Conservation (phyloP, 345 rosid species). For the Orychophragmus violaceus region DNA sequence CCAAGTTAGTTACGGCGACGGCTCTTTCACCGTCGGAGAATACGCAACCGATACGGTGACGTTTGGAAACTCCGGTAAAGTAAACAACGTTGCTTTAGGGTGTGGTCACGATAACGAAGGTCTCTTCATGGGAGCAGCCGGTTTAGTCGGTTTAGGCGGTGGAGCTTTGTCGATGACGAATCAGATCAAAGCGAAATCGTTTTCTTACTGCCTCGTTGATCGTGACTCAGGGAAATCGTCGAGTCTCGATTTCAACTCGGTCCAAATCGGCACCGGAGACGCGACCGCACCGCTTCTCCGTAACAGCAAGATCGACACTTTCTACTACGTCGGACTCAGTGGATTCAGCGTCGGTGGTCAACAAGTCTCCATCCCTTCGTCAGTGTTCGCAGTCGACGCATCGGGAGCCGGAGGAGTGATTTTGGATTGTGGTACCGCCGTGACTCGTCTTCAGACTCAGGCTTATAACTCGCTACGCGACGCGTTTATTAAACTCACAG, state of each 20-base stretch:
- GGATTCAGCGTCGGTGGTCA: slow-evolving; percentile 90
- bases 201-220: slow-evolving; percentile 84
- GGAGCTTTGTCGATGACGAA: slow-evolving; percentile 69
- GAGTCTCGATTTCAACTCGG: slow-evolving; percentile 78
- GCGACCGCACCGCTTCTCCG: slow-evolving; percentile 55
- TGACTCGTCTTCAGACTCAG: slow-evolving; percentile 70
- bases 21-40: slow-evolving; percentile 76
- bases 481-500: slow-evolving; percentile 44
- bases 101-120: slow-evolving; percentile 94
- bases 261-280: slow-evolving; percentile 28
- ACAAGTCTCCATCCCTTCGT: slow-evolving; percentile 46
- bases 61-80: slow-evolving; percentile 46
- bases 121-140: slow-evolving; percentile 72
- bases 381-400: slow-evolving; percentile 53
- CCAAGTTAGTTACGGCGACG: slow-evolving; percentile 89
- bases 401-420: slow-evolving; percentile 80
- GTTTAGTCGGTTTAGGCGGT: slow-evolving; percentile 88
- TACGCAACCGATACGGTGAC: slow-evolving; percentile 69
- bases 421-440: slow-evolving; percentile 88
- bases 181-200: slow-evolving; percentile 71
- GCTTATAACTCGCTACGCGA: slow-evolving; percentile 79
- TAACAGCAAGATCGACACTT: slow-evolving; percentile 63
- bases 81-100: slow-evolving; percentile 51
- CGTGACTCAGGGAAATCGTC: slow-evolving; percentile 68
- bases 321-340: slow-evolving; percentile 68